Conservation (phyloP, 345 rosid species). For the Microthlaspi erraticum region DNA sequence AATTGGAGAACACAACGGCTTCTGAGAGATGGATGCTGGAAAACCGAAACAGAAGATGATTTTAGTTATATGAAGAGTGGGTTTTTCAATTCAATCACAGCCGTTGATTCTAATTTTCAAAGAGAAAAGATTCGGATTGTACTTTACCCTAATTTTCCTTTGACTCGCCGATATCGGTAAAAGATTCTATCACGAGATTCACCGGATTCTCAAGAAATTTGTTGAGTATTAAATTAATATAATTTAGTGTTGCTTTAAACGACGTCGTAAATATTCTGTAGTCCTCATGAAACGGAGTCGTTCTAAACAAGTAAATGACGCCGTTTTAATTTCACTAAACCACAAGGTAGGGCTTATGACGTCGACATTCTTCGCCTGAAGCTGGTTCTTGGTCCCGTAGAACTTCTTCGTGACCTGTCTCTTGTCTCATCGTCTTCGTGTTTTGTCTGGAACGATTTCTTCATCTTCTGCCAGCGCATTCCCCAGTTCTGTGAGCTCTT, state of each 20-base stretch:
- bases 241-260: no score
- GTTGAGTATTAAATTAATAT: no score
- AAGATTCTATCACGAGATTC: slow-evolving; percentile 33
- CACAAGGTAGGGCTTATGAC: slow-evolving; percentile 44
- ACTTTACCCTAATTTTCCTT: slow-evolving; percentile 36
- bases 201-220: slow-evolving; percentile 15
- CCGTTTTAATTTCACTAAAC: not conserved
- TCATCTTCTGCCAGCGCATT: slow-evolving; percentile 59
- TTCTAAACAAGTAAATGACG: no score
- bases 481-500: slow-evolving; percentile 50
- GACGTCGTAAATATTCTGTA: no score
- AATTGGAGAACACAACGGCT: slow-evolving; percentile 34
- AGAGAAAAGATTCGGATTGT: slow-evolving; percentile 31
- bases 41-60: slow-evolving; percentile 1
- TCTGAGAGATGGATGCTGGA: slow-evolving; percentile 13
- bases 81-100: slow-evolving; percentile 33
- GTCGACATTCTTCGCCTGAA: slow-evolving; percentile 53
- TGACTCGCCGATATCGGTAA: slow-evolving; percentile 25
- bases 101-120: slow-evolving; percentile 48
- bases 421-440: slow-evolving; percentile 49
- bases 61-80: slow-evolving; percentile 13
- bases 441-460: slow-evolving; percentile 55
- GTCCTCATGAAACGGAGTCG: no score
- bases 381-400: slow-evolving; percentile 39
- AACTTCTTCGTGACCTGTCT: slow-evolving; percentile 42